Percentiles rank a stretch among this genome's conserved stretches.
These are phyloP conservation scores for Lagerstroemia speciosa DNA, from an alignment of 345 rosid genomes.

Conservation along the genomic window DNA sequence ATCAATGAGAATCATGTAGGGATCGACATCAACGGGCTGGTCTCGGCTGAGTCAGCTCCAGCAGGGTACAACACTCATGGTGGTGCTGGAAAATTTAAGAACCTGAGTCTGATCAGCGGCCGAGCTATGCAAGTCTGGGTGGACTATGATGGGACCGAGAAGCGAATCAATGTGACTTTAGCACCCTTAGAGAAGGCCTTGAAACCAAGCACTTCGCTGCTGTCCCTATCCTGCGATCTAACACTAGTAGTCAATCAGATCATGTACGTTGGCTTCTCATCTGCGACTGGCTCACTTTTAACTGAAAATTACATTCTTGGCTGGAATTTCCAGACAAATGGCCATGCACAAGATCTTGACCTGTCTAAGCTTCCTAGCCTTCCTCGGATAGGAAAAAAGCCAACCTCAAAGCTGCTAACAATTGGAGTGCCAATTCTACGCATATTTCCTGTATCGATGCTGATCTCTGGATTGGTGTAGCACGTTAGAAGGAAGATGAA, in stretches of 20 bases:
- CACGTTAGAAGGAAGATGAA: constrained; percentile 35
- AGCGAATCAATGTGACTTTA: constrained; percentile 36
- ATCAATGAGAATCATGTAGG: constrained; percentile 50
- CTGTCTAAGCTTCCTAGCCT: constrained; percentile 54
- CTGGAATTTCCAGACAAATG: constrained; percentile 57
- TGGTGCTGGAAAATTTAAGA: constrained; percentile 6
- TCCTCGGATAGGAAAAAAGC: constrained; percentile 35
- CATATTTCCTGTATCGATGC: constrained; percentile 14
- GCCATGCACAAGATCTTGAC: constrained; percentile 26
- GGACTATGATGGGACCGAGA: constrained; percentile 31
- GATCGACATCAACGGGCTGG: constrained; percentile 39
- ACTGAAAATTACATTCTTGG: constrained; percentile 41
- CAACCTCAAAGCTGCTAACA: constrained; percentile 27
- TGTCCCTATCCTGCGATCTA: constrained; percentile 38
- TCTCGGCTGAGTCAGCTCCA: constrained; percentile 22
- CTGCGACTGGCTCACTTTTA: constrained; percentile 42
- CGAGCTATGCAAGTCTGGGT: constrained; percentile 42
- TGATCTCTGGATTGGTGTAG: constrained; percentile 13
- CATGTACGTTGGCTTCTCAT: constrained; percentile 72
- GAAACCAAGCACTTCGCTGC: constrained; percentile 37
- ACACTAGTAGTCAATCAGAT: constrained; percentile 19
- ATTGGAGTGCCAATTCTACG: constrained; percentile 41
- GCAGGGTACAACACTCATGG: constrained; percentile 31
- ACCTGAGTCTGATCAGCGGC: constrained; percentile 20
- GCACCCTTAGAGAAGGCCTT: constrained; percentile 25